Conservation (phyloP, 2,329 filamentous ascomycete species). For the Trichoderma koningii region DNA sequence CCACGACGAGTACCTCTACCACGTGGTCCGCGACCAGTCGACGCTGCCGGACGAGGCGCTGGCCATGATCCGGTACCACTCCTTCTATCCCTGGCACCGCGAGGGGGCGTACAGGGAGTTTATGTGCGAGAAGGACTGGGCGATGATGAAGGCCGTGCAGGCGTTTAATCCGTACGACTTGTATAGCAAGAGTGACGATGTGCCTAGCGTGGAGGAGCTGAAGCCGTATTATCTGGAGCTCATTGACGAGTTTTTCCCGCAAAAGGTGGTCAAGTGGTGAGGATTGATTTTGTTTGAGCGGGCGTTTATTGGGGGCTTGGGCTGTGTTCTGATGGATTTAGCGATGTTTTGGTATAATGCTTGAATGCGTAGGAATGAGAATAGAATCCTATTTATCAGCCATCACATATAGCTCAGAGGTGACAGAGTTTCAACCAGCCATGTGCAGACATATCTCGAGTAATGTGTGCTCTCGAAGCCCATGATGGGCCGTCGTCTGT, state of each 20-base stretch:
- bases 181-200: slow-evolving; percentile 86
- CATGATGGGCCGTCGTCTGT: too few species aligned
- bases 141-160: slow-evolving; percentile 77
- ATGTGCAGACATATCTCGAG: too few species aligned
- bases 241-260: slow-evolving; percentile 48
- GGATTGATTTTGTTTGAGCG: background rate
- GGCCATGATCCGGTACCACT: slow-evolving; percentile 92
- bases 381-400: background rate
- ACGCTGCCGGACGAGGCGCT: slow-evolving; percentile 78
- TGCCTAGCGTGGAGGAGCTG: slow-evolving; percentile 73
- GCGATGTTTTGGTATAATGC: background rate
- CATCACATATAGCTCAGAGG: too few species aligned
- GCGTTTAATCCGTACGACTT: slow-evolving; percentile 91
- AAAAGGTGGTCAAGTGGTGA: slow-evolving; percentile 45
- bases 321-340: background rate
- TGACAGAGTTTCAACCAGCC: too few species aligned
- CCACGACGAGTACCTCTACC: slow-evolving; percentile 85
- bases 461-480: too few species aligned
- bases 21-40: slow-evolving; percentile 80
- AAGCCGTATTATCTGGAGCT: slow-evolving; percentile 58
- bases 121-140: slow-evolving; percentile 80
- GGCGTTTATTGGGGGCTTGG: slow-evolving; percentile 10
- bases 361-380: background rate
- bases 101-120: slow-evolving; percentile 78
- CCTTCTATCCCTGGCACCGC: slow-evolving; percentile 89